These are phyloP conservation scores for Thalia dealbata DNA, from an alignment of 176 grass and related monocot species.

Conservation along the genomic window DNA sequence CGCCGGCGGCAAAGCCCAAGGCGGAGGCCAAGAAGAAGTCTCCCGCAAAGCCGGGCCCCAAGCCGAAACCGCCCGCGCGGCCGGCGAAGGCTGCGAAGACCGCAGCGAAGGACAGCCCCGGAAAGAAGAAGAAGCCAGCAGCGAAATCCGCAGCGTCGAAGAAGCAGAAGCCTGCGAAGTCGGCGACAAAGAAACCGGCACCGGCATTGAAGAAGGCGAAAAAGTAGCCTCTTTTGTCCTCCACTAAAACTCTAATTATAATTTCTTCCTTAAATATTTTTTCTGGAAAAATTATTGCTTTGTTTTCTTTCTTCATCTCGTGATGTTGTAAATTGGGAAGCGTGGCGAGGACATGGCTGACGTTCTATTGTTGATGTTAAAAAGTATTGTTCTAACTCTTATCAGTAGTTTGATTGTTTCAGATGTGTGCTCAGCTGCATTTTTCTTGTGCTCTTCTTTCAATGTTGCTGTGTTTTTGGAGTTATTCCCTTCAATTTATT, in stretches of 20 bases:
- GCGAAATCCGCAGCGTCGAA: neutral
- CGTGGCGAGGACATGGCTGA: no score
- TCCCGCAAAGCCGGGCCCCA: neutral
- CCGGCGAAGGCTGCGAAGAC: neutral
- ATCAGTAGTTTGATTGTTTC: no score
- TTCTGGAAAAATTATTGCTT: neutral
- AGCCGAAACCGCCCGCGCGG: neutral
- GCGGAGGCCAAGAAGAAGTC: neutral
- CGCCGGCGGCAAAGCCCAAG: neutral
- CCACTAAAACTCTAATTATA: neutral
- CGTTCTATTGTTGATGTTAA: no score
- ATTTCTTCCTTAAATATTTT: neutral
- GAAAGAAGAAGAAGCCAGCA: neutral
- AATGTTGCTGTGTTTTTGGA: no score
- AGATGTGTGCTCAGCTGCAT: no score
- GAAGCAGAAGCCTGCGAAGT: neutral
- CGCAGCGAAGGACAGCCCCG: neutral
- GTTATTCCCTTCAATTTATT: no score
- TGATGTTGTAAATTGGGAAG: no score
- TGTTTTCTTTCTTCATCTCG: no score
- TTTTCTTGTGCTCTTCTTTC: no score
- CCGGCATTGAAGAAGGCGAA: neutral
- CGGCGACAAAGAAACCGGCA: neutral
- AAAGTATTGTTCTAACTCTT: no score
- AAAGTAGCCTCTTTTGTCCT: neutral